These are phyloP conservation scores for Hymenoscyphus albidus DNA, from an alignment of 2,329 filamentous ascomycete species.

Conservation along the genomic window DNA sequence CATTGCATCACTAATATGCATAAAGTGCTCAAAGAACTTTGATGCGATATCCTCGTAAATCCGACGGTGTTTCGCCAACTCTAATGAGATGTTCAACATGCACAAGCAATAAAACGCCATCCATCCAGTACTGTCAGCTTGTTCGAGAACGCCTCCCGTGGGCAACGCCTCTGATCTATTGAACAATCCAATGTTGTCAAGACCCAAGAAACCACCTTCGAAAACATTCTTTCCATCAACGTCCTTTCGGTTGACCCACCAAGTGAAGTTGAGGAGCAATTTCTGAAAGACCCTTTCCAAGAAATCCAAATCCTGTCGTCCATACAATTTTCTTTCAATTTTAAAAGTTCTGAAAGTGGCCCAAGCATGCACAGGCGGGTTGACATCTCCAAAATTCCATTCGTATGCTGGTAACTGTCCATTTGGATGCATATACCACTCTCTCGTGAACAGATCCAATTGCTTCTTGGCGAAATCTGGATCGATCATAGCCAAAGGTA, in stretches of 20 bases:
- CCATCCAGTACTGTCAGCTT: conserved; percentile 97
- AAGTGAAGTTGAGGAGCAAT: conserved; percentile 91
- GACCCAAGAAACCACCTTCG: conserved; percentile 88
- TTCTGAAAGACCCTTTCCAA: conserved; percentile 96
- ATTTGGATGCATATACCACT: conserved; percentile 99
- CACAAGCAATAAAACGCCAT: conserved; percentile 97
- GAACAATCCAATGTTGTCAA: conserved; percentile 97
- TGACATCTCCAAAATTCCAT: conserved; percentile 98
- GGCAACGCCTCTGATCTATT: conserved; percentile 93
- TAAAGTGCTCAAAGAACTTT: conserved; percentile 98
- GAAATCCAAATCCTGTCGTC: conserved; percentile 90
- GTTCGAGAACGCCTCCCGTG: conserved; percentile 88
- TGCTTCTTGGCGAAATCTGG: conserved; percentile 98
- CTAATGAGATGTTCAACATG: conserved; percentile 95
- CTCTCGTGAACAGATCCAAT: conserved; percentile 88
- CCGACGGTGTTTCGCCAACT: conserved; percentile 89
- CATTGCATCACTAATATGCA: conserved; percentile 97
- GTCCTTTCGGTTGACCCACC: conserved; percentile 99
- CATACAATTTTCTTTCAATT: conserved; percentile 96
- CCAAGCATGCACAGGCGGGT: conserved; percentile 95
- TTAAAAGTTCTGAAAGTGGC: conserved; percentile 95
- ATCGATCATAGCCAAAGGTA: conserved; percentile 93
- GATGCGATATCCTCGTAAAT: conserved; percentile 96
- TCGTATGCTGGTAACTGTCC: conserved; percentile 89
- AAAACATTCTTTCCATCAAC: conserved; percentile 94